Conservation (phyloP, 1,284 basidiomycete genomes). For the Cutaneotrichosporon spelunceum region DNA sequence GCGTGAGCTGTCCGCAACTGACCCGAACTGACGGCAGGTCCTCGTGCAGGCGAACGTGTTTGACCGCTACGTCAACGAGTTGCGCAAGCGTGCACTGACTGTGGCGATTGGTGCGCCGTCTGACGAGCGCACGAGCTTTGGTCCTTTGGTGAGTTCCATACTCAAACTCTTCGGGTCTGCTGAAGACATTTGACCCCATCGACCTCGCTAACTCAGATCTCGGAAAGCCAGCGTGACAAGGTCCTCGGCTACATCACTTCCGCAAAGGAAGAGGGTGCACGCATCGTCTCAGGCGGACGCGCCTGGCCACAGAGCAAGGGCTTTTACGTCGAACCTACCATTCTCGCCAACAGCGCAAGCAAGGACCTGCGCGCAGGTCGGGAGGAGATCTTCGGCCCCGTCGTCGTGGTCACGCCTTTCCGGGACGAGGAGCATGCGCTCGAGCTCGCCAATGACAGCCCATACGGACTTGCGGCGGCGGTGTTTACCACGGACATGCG, state of each 20-base stretch:
- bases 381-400: conserved; percentile 55
- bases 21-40: conserved; percentile 44
- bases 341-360: conserved; percentile 44
- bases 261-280: conserved; percentile 81
- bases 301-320: conserved; percentile 38
- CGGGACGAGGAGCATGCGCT: conserved; percentile 55
- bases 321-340: conserved; percentile 51
- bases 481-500: conserved; percentile 82
- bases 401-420: conserved; percentile 52
- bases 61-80: conserved; percentile 67
- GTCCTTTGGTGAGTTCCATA: conserved; percentile 58
- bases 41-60: conserved; percentile 82
- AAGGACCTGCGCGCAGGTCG: conserved; percentile 41
- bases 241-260: conserved; percentile 84
- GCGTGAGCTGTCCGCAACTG: conserved; percentile 54
- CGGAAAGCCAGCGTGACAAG: conserved; percentile 79
- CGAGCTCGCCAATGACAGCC: conserved; percentile 73
- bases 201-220: conserved; percentile 54
- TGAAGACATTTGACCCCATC: neutral
- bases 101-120: conserved; percentile 70
- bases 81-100: conserved; percentile 66
- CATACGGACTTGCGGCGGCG: conserved; percentile 82
- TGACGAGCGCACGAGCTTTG: conserved; percentile 68
- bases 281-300: conserved; percentile 70
- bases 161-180: too few species aligned